Conservation (phyloP, 2,329 filamentous ascomycete species). For the Pseudonectria foliicola region DNA sequence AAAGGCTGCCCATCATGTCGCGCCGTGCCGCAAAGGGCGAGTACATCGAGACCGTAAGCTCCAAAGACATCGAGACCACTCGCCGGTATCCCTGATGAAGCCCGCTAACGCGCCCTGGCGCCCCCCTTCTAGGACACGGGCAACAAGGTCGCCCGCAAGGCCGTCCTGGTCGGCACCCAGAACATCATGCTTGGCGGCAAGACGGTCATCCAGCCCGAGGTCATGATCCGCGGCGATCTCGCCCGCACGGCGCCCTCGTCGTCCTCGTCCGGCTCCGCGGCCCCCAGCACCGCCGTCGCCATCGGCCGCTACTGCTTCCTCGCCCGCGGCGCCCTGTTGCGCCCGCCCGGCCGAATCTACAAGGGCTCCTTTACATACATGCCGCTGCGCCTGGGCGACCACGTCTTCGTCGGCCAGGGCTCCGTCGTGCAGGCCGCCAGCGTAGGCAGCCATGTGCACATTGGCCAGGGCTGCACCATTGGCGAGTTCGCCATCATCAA, state of each 20-base stretch:
- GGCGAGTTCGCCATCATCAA: slow-evolving; percentile 88
- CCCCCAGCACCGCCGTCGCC: slow-evolving; percentile 62
- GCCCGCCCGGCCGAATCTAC: slow-evolving; percentile 76
- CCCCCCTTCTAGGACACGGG: slow-evolving; percentile 74
- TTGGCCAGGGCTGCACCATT: slow-evolving; percentile 70
- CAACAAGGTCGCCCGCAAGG: slow-evolving; percentile 94
- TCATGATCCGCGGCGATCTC: slow-evolving; percentile 88
- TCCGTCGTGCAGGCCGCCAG: slow-evolving; percentile 76
- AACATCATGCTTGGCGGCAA: slow-evolving; percentile 97
- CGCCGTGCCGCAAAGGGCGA: slow-evolving; percentile 76
- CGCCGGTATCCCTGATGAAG: slow-evolving; percentile 2
- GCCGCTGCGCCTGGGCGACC: slow-evolving; percentile 86
- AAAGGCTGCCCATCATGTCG: slow-evolving; percentile 49
- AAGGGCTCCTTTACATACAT: slow-evolving; percentile 76
- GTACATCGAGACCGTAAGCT: slow-evolving; percentile 85
- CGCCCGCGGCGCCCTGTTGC: slow-evolving; percentile 67
- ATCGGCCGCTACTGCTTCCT: slow-evolving; percentile 92
- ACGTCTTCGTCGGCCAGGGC: slow-evolving; percentile 77
- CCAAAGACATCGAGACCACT: too few species aligned
- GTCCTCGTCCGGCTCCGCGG: slow-evolving; percentile 32
- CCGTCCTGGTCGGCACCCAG: slow-evolving; percentile 86
- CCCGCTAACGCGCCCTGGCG: slow-evolving; percentile 6
- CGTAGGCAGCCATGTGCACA: slow-evolving; percentile 78
- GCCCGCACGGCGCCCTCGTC: slow-evolving; percentile 48
- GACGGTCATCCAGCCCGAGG: slow-evolving; percentile 91